Conservation (phyloP, 805 yeast genomes). For the Metschnikowia similis region DNA sequence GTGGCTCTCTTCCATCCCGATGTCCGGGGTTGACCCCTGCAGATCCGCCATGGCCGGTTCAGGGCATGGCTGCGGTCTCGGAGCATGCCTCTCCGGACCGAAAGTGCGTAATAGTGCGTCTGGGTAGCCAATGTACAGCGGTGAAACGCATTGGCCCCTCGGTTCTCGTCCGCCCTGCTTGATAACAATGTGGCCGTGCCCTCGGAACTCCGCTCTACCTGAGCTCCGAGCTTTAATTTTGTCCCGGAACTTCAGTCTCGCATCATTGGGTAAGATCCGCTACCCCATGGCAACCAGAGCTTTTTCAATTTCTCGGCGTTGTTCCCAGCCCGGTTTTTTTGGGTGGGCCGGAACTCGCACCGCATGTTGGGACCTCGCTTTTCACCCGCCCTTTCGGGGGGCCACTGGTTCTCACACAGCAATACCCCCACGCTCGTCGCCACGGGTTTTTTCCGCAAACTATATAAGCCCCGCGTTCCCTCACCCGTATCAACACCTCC, state of each 20-base stretch:
- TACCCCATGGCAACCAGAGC: no score
- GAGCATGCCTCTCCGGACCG: neutral
- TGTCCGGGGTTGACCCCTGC: neutral
- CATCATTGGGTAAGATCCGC: no score
- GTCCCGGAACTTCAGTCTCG: no score
- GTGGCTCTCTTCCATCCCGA: neutral
- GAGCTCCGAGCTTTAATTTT: no score
- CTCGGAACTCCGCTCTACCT: neutral
- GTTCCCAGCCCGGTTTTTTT: neutral
- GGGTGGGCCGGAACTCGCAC: neutral
- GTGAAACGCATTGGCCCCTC: conserved; percentile 1
- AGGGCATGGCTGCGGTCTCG: neutral
- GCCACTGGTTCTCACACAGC: conserved; percentile 6
- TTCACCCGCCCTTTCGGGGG: neutral
- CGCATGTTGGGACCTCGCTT: conserved; percentile 1
- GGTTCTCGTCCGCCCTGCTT: neutral
- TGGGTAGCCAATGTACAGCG: neutral
- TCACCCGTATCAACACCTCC: neutral
- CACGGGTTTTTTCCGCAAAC: conserved; percentile 1
- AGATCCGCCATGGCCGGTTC: neutral
- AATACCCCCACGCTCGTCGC: conserved; percentile 6
- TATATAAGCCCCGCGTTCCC: conserved; percentile 5
- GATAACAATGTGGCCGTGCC: neutral
- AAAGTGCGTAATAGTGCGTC: neutral
- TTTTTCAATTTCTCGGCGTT: no score